Evolutionary conservation across 177 flowering plant species (phyloP), one percentile per base, ranked within the genome.

Genomic region (Telopea speciosissima): DNA sequence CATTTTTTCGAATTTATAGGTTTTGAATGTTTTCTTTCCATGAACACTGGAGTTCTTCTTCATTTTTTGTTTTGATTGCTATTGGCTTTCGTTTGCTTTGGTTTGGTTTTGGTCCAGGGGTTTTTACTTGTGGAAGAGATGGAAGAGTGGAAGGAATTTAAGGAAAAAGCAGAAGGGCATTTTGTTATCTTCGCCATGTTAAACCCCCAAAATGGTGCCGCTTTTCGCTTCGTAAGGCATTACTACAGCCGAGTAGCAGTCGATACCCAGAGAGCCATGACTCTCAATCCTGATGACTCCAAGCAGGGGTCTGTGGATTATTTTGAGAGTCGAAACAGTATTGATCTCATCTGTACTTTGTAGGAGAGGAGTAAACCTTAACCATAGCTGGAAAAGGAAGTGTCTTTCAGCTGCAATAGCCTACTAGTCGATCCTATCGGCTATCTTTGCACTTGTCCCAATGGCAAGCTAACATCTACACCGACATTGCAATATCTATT

Each of bases 361-460:
- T n/a, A n/a, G n/a, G n/a, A n/a, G n/a, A n/a, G n/a, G n/a, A n/a
- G n/a, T n/a, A 65, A 49, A 72, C 42, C 91, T 98, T 45, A 73
- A 91, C 28, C 23, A 58, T 68, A 72, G 83, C 24, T 96, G 97
- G 98, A 89, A 81, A 77, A 78, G 56, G 54, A 82, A 79, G 64
- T 80, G 96, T 71, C 67, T 12, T 65, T 70, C 67, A 64, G 88
- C 96, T 80, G 88, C 91, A 36, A 63, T 77, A 19, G 78, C 81
- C n/a, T 75, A 93, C 97, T 65, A 77, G 73, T 75, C 77, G 73
- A 54, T 87, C 97, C 72, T 96, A 90, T 76, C 98, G 90, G 81
- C 83, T 85, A 75, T 93, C 99, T 70, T 73, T 96, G 83, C 96
- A 87, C 83, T 83, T 96, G 85, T 79, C 93, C 25, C 99, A 97